Evolutionary conservation across 129 eudicot species (phyloP).

Genomic region (Artemisia tridentata): DNA sequence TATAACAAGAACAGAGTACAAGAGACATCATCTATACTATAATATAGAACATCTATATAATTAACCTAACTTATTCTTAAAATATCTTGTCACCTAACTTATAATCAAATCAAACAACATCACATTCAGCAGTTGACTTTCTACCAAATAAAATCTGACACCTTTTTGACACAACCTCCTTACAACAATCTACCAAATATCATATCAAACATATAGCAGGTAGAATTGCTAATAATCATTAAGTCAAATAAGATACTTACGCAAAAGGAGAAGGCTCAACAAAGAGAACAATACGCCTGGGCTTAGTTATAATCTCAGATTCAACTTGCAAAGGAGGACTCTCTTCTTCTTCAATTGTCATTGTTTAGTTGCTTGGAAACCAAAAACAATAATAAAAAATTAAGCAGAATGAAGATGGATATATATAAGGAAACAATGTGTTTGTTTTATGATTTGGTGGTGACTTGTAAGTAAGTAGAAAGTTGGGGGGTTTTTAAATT

Average conservation of each 20-base stretch:
- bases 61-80: too few species aligned
- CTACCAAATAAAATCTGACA: constrained; percentile 8
- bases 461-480: constrained; percentile 40
- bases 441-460: constrained; percentile 27
- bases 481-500: neutral
- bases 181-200: constrained; percentile 6
- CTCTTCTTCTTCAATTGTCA: constrained; percentile 49
- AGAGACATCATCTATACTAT: too few species aligned
- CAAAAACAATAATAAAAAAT: constrained; percentile 29
- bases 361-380: constrained; percentile 35
- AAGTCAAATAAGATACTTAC: constrained; percentile 44
- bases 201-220: neutral
- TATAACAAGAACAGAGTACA: too few species aligned
- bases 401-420: constrained; percentile 20
- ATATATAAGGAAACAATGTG: constrained; percentile 32
- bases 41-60: too few species aligned
- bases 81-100: constrained; percentile 6
- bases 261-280: constrained; percentile 99
- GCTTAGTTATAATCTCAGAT: constrained; percentile 46
- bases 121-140: constrained; percentile 19
- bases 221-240: neutral
- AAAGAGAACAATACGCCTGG: constrained; percentile 93
- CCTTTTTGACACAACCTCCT: neutral
- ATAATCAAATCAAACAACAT: constrained; percentile 10
- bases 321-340: constrained; percentile 57